Evolutionary conservation across 2,329 filamentous ascomycete genomes (phyloP).

Genomic region (Aspergillus pseudoviridinutans): DNA sequence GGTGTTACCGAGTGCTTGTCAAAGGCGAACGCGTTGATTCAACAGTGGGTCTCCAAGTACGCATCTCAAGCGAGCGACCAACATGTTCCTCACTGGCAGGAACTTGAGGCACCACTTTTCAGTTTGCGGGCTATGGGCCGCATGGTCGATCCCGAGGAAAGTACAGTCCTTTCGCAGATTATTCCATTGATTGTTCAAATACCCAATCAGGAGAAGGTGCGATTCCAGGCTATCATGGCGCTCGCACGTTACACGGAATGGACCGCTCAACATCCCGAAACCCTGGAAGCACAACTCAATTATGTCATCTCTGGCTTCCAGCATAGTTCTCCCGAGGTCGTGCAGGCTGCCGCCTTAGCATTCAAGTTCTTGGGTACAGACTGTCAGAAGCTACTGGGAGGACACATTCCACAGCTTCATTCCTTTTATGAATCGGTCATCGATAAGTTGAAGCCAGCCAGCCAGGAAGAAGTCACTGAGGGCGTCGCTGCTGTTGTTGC

Average conservation of each 20-base stretch:
- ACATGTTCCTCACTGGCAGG: constrained; percentile 89
- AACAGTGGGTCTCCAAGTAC: constrained; percentile 82
- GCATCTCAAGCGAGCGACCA: constrained; percentile 68
- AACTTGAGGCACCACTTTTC: constrained; percentile 91
- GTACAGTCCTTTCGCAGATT: constrained; percentile 79
- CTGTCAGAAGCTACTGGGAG: constrained; percentile 80
- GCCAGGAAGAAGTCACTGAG: constrained; percentile 94
- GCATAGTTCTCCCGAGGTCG: constrained; percentile 82
- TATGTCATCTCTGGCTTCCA: constrained; percentile 94
- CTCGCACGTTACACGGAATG: constrained; percentile 95
- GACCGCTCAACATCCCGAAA: constrained; percentile 91
- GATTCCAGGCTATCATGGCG: constrained; percentile 97
- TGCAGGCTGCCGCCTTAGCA: constrained; percentile 84
- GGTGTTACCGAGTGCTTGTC: constrained; percentile 85
- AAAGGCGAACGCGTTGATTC: constrained; percentile 82
- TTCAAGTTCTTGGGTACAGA: constrained; percentile 98
- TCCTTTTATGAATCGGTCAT: constrained; percentile 88
- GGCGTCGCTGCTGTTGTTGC: constrained; percentile 90
- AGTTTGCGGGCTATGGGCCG: constrained; percentile 93
- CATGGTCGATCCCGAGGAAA: constrained; percentile 90
- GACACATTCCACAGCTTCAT: constrained; percentile 81
- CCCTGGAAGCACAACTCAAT: constrained; percentile 85
- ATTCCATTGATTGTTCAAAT: constrained; percentile 94
- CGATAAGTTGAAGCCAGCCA: constrained; percentile 76
- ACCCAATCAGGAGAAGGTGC: constrained; percentile 93